A percentile compares a stretch with the other conserved stretches of the same genome.
These are phyloP conservation scores for Pseudocercospora crystallina DNA, from an alignment of 2,329 filamentous ascomycete species.

Conservation along the genomic window DNA sequence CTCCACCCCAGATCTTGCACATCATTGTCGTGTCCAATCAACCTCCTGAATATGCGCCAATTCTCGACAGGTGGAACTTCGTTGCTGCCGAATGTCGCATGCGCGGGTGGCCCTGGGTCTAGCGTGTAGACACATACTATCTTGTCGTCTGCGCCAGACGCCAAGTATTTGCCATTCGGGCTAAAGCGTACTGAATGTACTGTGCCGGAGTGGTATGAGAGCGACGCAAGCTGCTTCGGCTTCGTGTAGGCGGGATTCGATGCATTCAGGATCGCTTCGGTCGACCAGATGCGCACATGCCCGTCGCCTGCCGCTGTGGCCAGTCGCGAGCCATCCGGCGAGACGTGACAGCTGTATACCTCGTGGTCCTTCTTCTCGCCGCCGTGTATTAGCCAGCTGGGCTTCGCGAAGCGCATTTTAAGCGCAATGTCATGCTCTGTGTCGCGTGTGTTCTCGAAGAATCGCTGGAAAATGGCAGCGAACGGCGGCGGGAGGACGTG, in stretches of 20 bases:
- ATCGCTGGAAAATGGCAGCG: no score
- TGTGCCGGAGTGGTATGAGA: constrained; percentile 97
- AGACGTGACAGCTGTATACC: constrained; percentile 97
- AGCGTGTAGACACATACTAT: constrained; percentile 96
- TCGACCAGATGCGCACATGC: constrained; percentile 97
- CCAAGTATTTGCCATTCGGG: constrained; percentile 89
- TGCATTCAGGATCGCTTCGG: constrained; percentile 84
- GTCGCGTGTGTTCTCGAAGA: no score
- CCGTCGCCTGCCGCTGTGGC: constrained; percentile 96
- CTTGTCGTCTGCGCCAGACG: constrained; percentile 96
- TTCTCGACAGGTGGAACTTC: constrained; percentile 94
- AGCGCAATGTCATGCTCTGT: neutral
- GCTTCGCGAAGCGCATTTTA: constrained; percentile 72
- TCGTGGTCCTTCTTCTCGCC: constrained; percentile 98
- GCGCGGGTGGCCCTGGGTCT: constrained; percentile 74
- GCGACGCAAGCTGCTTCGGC: constrained; percentile 91
- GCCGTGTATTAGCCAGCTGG: constrained; percentile 92
- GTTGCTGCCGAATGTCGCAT: constrained; percentile 78
- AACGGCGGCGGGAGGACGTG: no score
- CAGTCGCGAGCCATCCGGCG: constrained; percentile 85
- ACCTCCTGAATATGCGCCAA: constrained; percentile 90
- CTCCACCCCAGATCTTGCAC: constrained; percentile 98
- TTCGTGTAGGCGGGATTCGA: constrained; percentile 68
- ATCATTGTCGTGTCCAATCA: constrained; percentile 97
- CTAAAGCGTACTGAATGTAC: constrained; percentile 98